Evolutionary conservation across 2,329 filamentous ascomycete genomes (phyloP).

Genomic region (Hymenoscyphus occultus): DNA sequence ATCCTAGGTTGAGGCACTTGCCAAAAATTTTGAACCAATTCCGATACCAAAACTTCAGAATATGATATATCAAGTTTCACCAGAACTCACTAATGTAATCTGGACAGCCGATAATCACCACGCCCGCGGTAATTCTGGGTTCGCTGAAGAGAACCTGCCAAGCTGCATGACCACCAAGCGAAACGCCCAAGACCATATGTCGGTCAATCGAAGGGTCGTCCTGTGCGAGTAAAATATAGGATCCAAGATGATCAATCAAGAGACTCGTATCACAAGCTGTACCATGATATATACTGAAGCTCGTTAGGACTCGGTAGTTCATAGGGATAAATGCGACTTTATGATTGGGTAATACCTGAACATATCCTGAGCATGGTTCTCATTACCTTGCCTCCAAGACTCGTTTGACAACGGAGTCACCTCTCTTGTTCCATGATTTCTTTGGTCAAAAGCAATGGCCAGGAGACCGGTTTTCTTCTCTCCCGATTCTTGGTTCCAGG

Average conservation of each 20-base stretch:
- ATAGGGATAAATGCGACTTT: neutral
- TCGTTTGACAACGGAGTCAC: conserved; percentile 68
- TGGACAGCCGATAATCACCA: conserved; percentile 83
- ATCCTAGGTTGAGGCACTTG: no score
- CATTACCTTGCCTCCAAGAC: conserved; percentile 70
- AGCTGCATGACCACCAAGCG: conserved; percentile 80
- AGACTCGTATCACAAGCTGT: conserved; percentile 73
- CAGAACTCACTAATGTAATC: conserved; percentile 67
- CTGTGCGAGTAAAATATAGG: conserved; percentile 62
- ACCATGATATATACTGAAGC: conserved; percentile 58
- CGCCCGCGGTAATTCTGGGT: conserved; percentile 70
- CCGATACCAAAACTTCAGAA: no score
- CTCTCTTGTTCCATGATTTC: conserved; percentile 80
- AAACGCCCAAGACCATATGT: conserved; percentile 78
- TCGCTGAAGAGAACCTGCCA: conserved; percentile 84
- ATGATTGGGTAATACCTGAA: conserved; percentile 45
- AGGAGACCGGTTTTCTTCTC: conserved; percentile 55
- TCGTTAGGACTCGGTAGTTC: conserved; percentile 2
- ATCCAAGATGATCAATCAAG: conserved; percentile 74
- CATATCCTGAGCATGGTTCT: conserved; percentile 89
- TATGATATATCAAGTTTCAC: neutral
- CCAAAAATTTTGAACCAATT: no score
- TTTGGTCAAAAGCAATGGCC: conserved; percentile 83
- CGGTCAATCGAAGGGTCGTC: conserved; percentile 48
- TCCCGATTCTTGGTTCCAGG: conserved; percentile 56